Conservation (phyloP, 73 alveolate genomes). For the Paramecium bursaria region DNA sequence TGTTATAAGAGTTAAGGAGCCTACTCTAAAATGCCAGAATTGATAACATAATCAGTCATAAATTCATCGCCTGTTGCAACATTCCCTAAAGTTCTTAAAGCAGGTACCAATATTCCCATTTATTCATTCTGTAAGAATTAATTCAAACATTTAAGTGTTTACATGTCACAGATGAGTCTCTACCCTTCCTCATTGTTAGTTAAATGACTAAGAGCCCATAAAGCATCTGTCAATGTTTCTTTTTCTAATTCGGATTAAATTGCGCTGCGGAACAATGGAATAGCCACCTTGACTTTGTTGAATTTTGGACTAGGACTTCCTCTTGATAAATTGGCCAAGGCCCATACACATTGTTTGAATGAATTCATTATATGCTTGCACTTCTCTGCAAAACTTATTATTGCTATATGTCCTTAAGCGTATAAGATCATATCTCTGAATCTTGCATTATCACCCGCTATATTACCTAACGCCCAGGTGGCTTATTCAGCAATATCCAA, state of each 20-base stretch:
- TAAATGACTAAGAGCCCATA: constrained; percentile 73
- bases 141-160: neutral
- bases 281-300: constrained; percentile 60
- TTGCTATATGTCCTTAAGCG: constrained; percentile 14
- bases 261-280: constrained; percentile 75
- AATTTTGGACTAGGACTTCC: constrained; percentile 81
- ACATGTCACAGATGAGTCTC: neutral
- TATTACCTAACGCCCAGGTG: constrained; percentile 89
- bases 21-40: neutral
- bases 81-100: constrained; percentile 9
- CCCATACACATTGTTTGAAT: constrained; percentile 74
- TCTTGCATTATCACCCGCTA: constrained; percentile 83
- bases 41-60: neutral
- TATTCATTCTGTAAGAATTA: neutral
- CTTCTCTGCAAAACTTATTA: neutral
- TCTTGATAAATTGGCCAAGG: constrained; percentile 85
- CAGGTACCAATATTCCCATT: neutral
- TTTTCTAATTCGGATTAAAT: too few species aligned
- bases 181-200: neutral
- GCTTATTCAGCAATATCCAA: constrained; percentile 81
- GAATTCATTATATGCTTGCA: neutral
- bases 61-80: neutral
- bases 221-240: constrained; percentile 80
- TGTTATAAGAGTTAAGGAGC: neutral
- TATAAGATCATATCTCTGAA: constrained; percentile 75